phyloP scores from a whole-genome alignment of 1,139 yeast species.

The Nakaseomyces bracarensis region DNA sequence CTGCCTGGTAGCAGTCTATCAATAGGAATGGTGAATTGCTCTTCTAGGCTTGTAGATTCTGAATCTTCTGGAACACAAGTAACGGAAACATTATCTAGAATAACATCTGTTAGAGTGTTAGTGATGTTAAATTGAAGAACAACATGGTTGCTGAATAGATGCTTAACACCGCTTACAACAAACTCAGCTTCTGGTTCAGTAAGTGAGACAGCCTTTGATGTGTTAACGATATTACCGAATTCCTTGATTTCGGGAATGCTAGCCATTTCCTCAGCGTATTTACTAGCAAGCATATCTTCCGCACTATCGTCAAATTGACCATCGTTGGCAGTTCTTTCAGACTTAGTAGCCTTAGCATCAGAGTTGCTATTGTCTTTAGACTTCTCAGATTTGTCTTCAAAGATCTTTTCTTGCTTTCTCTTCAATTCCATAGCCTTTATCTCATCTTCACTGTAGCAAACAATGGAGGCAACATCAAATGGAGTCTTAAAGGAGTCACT shows the following conservation, averaged over 20 bases:
- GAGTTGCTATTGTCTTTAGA: slow-evolving; percentile 12
- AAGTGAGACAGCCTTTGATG: slow-evolving; percentile 58
- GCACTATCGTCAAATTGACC: slow-evolving; percentile 25
- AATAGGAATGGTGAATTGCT: slow-evolving; percentile 68
- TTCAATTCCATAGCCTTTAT: slow-evolving; percentile 41
- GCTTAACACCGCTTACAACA: slow-evolving; percentile 78
- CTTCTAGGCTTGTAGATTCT: slow-evolving; percentile 50
- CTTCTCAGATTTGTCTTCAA: slow-evolving; percentile 24
- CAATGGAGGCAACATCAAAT: slow-evolving; percentile 62
- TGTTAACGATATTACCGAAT: slow-evolving; percentile 70
- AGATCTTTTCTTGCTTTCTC: slow-evolving; percentile 37
- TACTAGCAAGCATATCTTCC: slow-evolving; percentile 42
- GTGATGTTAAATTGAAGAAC: slow-evolving; percentile 79
- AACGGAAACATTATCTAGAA: slow-evolving; percentile 74
- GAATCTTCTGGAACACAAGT: slow-evolving; percentile 46
- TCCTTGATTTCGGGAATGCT: slow-evolving; percentile 54
- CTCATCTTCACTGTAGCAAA: slow-evolving; percentile 44
- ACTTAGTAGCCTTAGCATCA: slow-evolving; percentile 20
- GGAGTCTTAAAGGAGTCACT: slow-evolving; percentile 51
- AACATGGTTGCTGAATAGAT: slow-evolving; percentile 65
- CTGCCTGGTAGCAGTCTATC: slow-evolving; percentile 63
- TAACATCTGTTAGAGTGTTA: slow-evolving; percentile 73
- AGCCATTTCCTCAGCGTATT: slow-evolving; percentile 58
- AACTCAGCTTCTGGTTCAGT: slow-evolving; percentile 94
- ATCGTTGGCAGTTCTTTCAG: slow-evolving; percentile 17